A percentile compares a stretch with the other conserved stretches of the same genome.
These are phyloP conservation scores for Fusarium nematophilum DNA, from an alignment of 2,329 filamentous ascomycete genomes.

Conservation along the genomic window DNA sequence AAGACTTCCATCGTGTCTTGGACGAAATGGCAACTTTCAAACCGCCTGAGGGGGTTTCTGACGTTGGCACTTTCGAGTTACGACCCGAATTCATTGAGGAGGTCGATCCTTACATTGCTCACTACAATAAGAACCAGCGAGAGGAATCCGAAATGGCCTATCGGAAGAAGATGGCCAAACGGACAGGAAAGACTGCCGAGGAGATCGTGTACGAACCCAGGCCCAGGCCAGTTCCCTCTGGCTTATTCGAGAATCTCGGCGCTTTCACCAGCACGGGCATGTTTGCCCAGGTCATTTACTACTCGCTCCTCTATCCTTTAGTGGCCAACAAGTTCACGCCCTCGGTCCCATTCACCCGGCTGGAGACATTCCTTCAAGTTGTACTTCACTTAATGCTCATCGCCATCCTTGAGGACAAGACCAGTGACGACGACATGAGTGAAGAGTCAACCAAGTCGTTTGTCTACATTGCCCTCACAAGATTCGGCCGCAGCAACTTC, in stretches of 20 bases:
- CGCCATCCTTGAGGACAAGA: conserved; percentile 84
- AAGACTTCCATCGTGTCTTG: conserved; percentile 86
- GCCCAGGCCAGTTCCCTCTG: conserved; percentile 78
- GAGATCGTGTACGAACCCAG: conserved; percentile 94
- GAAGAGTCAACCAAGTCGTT: conserved; percentile 72
- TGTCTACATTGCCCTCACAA: conserved; percentile 75
- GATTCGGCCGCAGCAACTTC: conserved; percentile 70
- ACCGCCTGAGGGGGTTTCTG: conserved; percentile 88
- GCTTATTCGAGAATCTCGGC: conserved; percentile 81
- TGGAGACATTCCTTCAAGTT: conserved; percentile 93
- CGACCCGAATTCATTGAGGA: conserved; percentile 87
- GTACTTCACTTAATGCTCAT: conserved; percentile 89
- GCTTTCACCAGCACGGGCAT: conserved; percentile 84
- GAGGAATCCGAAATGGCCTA: conserved; percentile 95
- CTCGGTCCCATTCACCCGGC: conserved; percentile 80
- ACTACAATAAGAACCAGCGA: conserved; percentile 96
- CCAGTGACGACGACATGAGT: conserved; percentile 63
- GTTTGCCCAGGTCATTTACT: conserved; percentile 91
- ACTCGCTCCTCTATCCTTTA: conserved; percentile 84
- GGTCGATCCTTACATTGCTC: conserved; percentile 94
- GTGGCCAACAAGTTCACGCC: conserved; percentile 76
- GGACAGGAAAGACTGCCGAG: conserved; percentile 80
- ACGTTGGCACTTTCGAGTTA: conserved; percentile 93
- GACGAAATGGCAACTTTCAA: conserved; percentile 91
- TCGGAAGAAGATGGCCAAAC: conserved; percentile 87